Base-by-base conservation (phyloP, 805 yeast genomes). In the Candida argentea region DNA sequence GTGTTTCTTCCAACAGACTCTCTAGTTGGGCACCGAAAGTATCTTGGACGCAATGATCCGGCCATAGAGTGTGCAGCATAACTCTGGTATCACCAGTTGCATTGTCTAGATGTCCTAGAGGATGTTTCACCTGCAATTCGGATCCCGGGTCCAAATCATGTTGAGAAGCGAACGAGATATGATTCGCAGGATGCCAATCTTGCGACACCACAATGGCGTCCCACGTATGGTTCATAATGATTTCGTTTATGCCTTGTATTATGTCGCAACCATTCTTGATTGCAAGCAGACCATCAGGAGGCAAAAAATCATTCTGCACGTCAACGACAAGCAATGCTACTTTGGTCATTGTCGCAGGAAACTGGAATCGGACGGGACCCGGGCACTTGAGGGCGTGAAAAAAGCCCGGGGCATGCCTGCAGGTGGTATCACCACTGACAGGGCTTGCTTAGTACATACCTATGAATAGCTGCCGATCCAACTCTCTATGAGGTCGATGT, bases 121-220 rank as follows among this genome's bases (percentile, higher is more conserved):
- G 87, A 27, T 75, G 70, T 2, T 42, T 28, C 44, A 77, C 72
- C 11, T 46, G 55, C 22, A 70, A 38, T 2, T 57, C 44, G 0
- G 73, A 55, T 44, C 61, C 86, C 2, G 86, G 81, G 2, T 51
- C 20, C 38, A 48, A 50, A 2, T 36, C 26, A 43, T 85, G 86
- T 26, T 65, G 68, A 1, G 77, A 65, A 0, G 96, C 94, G 62
- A 87, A 87, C 5, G 95, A 85, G 1, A 68, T 63, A 48, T 87
- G 97, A 41, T 70, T 62, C 8, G 37, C 22, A 0, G 95, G 93
- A 49, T 87, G 97, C 91, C 94, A 84, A 47, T 87, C 97, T 46
- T 77, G 74, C 3, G 94, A 78, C 21, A 83, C 76, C 0, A 81
- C 69, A 1, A 84, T 60, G 5, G 73, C 54, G 24, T 63, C 59